These are phyloP conservation scores for Sporothrix protearum DNA, from an alignment of 2,329 filamentous ascomycete genomes.

Conservation along the genomic window DNA sequence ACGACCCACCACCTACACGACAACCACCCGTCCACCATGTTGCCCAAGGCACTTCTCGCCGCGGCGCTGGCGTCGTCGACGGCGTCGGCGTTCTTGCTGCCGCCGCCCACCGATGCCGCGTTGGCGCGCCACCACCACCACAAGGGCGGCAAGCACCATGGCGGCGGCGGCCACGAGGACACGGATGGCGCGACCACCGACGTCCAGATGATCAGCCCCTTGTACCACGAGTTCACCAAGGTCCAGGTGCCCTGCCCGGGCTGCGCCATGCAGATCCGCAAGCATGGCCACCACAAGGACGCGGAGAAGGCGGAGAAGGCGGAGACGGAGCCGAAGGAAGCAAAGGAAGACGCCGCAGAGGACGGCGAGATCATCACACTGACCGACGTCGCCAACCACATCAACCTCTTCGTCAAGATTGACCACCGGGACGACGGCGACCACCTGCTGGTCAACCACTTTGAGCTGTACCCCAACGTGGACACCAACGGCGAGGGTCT, in stretches of 20 bases:
- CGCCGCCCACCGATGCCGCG: slow-evolving; percentile 47
- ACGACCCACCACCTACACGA: not conserved
- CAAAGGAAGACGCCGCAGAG: not conserved
- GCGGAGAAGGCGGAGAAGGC: too few species aligned
- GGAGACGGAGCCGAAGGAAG: too few species aligned
- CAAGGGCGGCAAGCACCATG: not conserved
- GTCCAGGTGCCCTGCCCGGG: slow-evolving; percentile 50
- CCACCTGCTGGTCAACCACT: slow-evolving; percentile 56
- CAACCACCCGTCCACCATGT: slow-evolving; percentile 33
- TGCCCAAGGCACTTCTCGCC: slow-evolving; percentile 45
- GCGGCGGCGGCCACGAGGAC: too few species aligned
- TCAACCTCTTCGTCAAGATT: slow-evolving; percentile 55
- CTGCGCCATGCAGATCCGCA: slow-evolving; percentile 44
- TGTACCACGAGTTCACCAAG: slow-evolving; percentile 40
- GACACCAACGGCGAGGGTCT: slow-evolving; percentile 46
- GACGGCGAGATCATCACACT: slow-evolving; percentile 32
- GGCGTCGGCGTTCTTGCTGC: slow-evolving; percentile 50
- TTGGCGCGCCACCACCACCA: slow-evolving; percentile 18
- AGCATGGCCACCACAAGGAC: slow-evolving; percentile 21
- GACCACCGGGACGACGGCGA: slow-evolving; percentile 44
- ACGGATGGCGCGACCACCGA: not conserved
- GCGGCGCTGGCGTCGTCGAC: slow-evolving; percentile 40
- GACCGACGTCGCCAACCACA: slow-evolving; percentile 36
- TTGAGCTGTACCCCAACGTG: slow-evolving; percentile 56
- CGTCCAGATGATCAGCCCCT: slow-evolving; percentile 38